Evolutionary conservation across 1,284 basidiomycete species (phyloP).

Genomic region (Ustilago xerochloae): DNA sequence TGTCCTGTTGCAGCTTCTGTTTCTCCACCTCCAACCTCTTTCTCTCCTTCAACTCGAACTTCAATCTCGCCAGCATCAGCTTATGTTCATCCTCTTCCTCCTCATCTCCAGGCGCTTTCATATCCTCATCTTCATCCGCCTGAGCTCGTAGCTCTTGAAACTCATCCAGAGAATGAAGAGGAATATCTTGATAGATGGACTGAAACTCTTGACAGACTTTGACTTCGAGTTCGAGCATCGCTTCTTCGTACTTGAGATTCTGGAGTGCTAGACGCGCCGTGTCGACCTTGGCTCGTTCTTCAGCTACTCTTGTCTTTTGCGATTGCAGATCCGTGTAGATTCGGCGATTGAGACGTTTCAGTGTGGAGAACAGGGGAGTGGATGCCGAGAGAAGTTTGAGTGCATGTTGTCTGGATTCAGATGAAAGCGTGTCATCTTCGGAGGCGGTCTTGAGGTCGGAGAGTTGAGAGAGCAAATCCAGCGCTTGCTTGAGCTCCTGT

Average conservation of each 20-base stretch:
- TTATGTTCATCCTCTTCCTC: slow-evolving; percentile 24
- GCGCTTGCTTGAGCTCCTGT: slow-evolving; percentile 27
- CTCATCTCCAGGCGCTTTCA: too few relatives aligned
- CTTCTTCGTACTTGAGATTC: slow-evolving; percentile 49
- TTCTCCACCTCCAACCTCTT: slow-evolving; percentile 37
- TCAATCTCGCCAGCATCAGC: slow-evolving; percentile 36
- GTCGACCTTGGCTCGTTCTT: slow-evolving; percentile 39
- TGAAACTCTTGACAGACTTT: slow-evolving; percentile 45
- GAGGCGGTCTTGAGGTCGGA: slow-evolving; percentile 19
- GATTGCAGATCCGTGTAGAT: slow-evolving; percentile 28
- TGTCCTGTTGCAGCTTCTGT: slow-evolving; percentile 30
- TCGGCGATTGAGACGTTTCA: slow-evolving; percentile 30
- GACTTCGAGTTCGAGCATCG: slow-evolving; percentile 46
- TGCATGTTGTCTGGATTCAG: slow-evolving; percentile 1
- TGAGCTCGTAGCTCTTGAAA: slow-evolving; percentile 9
- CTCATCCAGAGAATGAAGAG: slow-evolving; percentile 29
- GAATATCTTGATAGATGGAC: slow-evolving; percentile 46
- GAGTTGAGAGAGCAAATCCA: slow-evolving; percentile 10
- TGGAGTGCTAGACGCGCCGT: slow-evolving; percentile 29
- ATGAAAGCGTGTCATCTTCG: not conserved
- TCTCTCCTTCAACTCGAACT: slow-evolving; percentile 41
- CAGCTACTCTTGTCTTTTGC: slow-evolving; percentile 26
- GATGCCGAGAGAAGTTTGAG: slow-evolving; percentile 26
- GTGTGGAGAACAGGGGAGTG: slow-evolving; percentile 21
- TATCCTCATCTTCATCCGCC: not conserved